Percentiles rank a stretch among this genome's conserved stretches.
Evolutionary conservation across 345 rosid genomes (phyloP).

Genomic region (Laguncularia racemosa): DNA sequence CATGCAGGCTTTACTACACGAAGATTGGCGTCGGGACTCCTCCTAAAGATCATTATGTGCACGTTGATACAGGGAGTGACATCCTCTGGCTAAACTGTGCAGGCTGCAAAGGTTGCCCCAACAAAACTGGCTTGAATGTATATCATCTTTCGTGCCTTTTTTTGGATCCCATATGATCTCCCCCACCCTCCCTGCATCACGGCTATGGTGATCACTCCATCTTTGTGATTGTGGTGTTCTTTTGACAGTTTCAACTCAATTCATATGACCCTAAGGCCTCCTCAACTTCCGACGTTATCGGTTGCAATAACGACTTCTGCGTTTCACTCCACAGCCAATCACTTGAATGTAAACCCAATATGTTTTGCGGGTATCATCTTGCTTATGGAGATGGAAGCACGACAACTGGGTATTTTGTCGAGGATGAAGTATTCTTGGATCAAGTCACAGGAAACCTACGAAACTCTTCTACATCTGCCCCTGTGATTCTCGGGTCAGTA

Average conservation of each 20-base stretch:
- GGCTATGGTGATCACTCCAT: background rate
- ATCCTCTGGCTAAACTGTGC: constrained; percentile 43
- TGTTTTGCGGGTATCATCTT: constrained; percentile 28
- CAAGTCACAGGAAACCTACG: constrained; percentile 25
- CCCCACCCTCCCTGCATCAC: too few relatives aligned
- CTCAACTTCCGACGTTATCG: constrained; percentile 13
- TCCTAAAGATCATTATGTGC: constrained; percentile 33
- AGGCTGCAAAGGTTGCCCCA: constrained; percentile 31
- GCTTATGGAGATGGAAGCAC: constrained; percentile 47
- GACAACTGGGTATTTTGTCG: constrained; percentile 37
- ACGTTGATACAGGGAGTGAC: constrained; percentile 48
- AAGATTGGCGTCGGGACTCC: constrained; percentile 38
- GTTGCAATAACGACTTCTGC: constrained; percentile 31
- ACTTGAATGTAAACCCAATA: constrained; percentile 23
- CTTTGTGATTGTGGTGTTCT: background rate
- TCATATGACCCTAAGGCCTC: constrained; percentile 30
- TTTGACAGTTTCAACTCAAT: constrained; percentile 27
- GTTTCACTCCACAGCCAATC: constrained; percentile 20
- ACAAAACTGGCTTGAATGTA: constrained; percentile 38
- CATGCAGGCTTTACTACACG: constrained; percentile 32
- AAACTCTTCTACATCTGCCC: constrained; percentile 25
- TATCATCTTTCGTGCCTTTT: constrained; percentile 3
- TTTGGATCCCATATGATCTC: background rate
- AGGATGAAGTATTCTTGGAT: constrained; percentile 25
- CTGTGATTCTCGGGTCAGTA: constrained; percentile 31